Conservation (phyloP, 2,329 filamentous ascomycete species). For the Aspergillus alliaceus region DNA sequence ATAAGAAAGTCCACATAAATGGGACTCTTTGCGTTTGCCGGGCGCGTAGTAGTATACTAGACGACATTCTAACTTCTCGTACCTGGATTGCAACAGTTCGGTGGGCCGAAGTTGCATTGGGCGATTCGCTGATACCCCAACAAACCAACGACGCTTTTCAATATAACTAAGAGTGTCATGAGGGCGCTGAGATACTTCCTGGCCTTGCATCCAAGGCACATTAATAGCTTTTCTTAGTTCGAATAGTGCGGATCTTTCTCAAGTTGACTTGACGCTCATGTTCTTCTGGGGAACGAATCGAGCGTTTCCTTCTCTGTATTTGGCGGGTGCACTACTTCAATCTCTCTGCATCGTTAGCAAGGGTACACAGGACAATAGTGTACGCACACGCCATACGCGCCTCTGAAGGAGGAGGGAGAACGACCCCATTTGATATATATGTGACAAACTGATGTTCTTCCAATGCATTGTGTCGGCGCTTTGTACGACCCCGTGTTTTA, state of each 20-base stretch:
- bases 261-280: not conserved
- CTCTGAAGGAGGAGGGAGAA: not conserved
- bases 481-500: not conserved
- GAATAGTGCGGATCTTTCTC: not conserved
- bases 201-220: not conserved
- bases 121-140: not conserved
- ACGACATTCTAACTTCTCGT: not conserved
- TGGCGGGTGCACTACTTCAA: not conserved
- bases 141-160: not conserved
- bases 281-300: not conserved
- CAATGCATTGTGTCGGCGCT: not conserved
- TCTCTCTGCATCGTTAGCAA: not conserved
- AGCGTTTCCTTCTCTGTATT: not conserved
- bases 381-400: not conserved
- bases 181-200: not conserved
- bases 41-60: not conserved
- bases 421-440: not conserved
- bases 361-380: not conserved
- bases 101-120: not conserved
- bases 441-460: conserved; percentile 1
- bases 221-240: not conserved
- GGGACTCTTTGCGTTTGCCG: not conserved
- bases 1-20: too few species aligned
- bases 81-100: not conserved
- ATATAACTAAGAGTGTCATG: not conserved